Evolutionary conservation across 306 rosid genomes (phyloP).

Genomic region (Ormosia semicastrata): DNA sequence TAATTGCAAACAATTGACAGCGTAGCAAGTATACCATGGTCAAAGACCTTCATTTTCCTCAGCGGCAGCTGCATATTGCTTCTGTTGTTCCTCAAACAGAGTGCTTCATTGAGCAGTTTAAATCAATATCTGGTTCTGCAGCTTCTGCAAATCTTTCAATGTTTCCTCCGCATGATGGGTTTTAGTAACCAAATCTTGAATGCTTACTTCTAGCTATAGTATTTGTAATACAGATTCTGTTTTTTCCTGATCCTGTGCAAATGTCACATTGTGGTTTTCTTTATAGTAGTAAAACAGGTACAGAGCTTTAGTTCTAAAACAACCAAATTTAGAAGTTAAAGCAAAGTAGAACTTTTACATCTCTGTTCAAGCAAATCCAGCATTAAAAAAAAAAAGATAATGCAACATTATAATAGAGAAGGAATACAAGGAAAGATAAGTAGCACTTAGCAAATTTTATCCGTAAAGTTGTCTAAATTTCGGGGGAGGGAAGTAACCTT

Average conservation of each 20-base stretch:
- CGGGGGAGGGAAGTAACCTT: conserved; percentile 49
- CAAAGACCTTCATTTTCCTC: conserved; percentile 79
- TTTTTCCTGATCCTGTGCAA: conserved; percentile 78
- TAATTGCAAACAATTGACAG: not conserved
- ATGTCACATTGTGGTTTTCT: not conserved
- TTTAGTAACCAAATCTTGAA: conserved; percentile 56
- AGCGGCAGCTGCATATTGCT: conserved; percentile 57
- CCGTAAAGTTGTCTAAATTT: not conserved
- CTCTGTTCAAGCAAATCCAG: not conserved
- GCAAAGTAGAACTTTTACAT: not conserved
- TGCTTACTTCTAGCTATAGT: conserved; percentile 65
- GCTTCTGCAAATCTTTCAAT: conserved; percentile 54
- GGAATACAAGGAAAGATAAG: not conserved
- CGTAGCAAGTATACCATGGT: not conserved
- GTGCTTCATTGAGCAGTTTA: conserved; percentile 71
- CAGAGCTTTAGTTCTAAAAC: not conserved
- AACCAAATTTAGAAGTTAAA: not conserved
- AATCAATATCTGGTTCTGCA: conserved; percentile 60
- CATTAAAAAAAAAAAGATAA: not conserved
- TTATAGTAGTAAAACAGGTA: not conserved
- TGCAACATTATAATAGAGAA: not conserved
- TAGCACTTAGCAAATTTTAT: not conserved
- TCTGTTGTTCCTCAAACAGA: conserved; percentile 60
- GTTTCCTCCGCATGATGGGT: conserved; percentile 51
- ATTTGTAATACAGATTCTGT: conserved; percentile 63